A percentile compares a stretch with the other conserved stretches of the same genome.
phyloP scores from a whole-genome alignment of 306 rosid genomes.

The Gastrolobium villosum region DNA sequence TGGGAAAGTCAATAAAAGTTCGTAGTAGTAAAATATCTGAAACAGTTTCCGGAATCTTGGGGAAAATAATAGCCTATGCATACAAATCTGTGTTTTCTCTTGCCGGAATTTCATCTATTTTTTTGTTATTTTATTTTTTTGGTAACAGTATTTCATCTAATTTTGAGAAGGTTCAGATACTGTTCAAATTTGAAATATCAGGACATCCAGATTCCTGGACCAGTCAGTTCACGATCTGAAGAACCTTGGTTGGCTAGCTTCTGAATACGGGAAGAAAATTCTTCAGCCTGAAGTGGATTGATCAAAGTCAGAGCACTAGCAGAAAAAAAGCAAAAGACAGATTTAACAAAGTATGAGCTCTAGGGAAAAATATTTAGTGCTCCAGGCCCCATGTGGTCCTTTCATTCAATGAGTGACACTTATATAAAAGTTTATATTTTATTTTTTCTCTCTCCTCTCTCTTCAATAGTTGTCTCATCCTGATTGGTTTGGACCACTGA shows the following conservation, averaged over 20 bases:
- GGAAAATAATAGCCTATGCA: background rate
- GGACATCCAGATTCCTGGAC: constrained; percentile 72
- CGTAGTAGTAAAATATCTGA: background rate
- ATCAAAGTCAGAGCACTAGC: constrained; percentile 51
- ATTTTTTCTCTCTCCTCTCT: no score
- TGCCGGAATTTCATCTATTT: constrained; percentile 12
- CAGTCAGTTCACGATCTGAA: constrained; percentile 67
- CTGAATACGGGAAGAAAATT: constrained; percentile 90
- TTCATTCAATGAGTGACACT: no score
- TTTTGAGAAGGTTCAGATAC: constrained; percentile 17
- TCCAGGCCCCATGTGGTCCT: no score
- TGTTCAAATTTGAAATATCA: constrained; percentile 48
- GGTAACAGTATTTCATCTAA: background rate
- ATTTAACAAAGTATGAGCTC: background rate
- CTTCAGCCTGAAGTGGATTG: constrained; percentile 76
- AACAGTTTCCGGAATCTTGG: constrained; percentile 12
- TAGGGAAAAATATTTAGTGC: no score
- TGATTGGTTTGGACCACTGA: no score
- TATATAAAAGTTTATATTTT: no score
- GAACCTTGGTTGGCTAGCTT: constrained; percentile 83
- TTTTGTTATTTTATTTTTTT: background rate
- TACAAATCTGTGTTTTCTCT: constrained; percentile 4
- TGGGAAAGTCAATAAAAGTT: background rate
- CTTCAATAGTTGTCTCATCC: no score
- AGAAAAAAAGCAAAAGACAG: background rate